Percentiles rank a stretch among this genome's conserved stretches.
Conservation (phyloP, 805 yeast species). For the Diddensiella santjacobensis region DNA sequence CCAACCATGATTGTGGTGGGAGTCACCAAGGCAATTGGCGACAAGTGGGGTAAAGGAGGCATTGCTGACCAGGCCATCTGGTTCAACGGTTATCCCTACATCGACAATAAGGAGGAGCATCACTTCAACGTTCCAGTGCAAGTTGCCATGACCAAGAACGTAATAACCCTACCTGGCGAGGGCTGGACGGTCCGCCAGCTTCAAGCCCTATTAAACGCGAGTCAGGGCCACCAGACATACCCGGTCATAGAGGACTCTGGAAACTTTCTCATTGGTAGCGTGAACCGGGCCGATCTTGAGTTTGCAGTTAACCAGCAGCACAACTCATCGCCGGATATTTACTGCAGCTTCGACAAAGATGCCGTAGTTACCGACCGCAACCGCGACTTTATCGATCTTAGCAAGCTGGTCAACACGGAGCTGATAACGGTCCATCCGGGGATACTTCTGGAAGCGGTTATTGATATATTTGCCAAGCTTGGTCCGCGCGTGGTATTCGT, state of each 20-base stretch:
- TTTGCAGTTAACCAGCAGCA: conserved; percentile 16
- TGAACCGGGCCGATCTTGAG: conserved; percentile 28
- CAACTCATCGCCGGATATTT: conserved; percentile 7
- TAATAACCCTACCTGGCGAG: conserved; percentile 17
- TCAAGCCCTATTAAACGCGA: conserved; percentile 18
- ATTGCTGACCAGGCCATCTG: conserved; percentile 94
- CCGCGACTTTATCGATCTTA: conserved; percentile 13
- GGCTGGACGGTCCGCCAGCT: conserved; percentile 26
- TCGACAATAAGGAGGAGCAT: conserved; percentile 69
- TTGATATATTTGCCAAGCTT: conserved; percentile 66
- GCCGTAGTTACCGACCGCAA: conserved; percentile 9
- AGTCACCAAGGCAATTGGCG: conserved; percentile 74
- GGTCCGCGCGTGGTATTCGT: conserved; percentile 78
- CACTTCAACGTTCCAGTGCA: conserved; percentile 48
- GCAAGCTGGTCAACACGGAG: conserved; percentile 35
- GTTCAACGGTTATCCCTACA: conserved; percentile 81
- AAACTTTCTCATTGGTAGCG: conserved; percentile 33
- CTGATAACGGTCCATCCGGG: conserved; percentile 57
- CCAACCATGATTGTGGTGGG: conserved; percentile 98
- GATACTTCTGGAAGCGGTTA: conserved; percentile 55
- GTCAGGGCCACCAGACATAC: conserved; percentile 29
- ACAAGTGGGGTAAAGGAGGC: conserved; percentile 75
- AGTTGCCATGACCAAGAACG: conserved; percentile 54
- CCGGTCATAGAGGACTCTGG: conserved; percentile 36
- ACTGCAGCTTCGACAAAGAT: conserved; percentile 8